Base-by-base conservation (phyloP, 2,329 filamentous ascomycete species). In the Graphium sp. region DNA sequence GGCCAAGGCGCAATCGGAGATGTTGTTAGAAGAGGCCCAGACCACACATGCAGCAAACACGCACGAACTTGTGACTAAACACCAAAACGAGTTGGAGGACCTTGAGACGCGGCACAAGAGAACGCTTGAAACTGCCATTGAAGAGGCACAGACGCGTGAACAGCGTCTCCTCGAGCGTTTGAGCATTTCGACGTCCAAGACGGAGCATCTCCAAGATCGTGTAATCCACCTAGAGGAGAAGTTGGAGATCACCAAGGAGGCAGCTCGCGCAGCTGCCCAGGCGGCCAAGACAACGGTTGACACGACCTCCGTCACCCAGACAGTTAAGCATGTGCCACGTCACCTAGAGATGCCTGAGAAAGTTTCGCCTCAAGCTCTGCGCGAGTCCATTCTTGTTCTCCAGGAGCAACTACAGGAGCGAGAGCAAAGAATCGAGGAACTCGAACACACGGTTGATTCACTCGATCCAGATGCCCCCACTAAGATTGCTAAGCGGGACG, bases 321-420 rank as follows among this genome's bases (percentile, higher is more conserved):
- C n/a, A 12, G 17, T 18, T 18, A 26, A 17, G 11, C 6, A 53
- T 24, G 48, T 39, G 17, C 44, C 51, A 35, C 16, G 24, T 4
- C 18, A 15, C 9, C 18, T 56, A 34, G 62, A 66, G 14, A 53
- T 74, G 4, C 79, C 82, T 0, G 83, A 89, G 48, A 92, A 79
- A 60, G 82, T 94, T 33, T 94, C 87, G 3, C 82, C 85, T 1
- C 87, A 95, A 52, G 89, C 89, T 6, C 67, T 98, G 18, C 78
- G 89, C 18, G 89, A 98, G 52, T 93, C 85, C 1, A 94, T 98
- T 45, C 74, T 92, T 53, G 89, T 94, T 12, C 62, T 98, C 16
- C 89, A 98, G 53, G 87, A 95, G 50, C 89, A 98, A 50, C 66
- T 98, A 6, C 89, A 95, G 49, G 83, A 89, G 41, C 84, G 89